Conservation (phyloP, 148 eudicot genomes). For the Simmondsia chinensis region DNA sequence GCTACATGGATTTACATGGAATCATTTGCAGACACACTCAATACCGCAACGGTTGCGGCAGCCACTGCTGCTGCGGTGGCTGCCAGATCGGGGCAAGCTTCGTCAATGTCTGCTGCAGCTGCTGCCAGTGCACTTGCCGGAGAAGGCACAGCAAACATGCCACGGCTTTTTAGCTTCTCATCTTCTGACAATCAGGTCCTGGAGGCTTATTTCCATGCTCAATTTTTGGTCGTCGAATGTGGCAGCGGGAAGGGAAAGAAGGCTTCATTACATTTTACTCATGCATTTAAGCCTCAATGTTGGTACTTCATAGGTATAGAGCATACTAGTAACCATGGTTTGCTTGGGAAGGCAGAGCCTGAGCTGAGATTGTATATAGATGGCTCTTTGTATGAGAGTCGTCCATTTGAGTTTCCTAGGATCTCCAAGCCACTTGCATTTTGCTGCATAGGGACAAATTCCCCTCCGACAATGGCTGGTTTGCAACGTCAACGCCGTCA, state of each 20-base stretch:
- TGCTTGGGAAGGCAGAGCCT: conserved; percentile 93
- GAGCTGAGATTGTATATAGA: conserved; percentile 89
- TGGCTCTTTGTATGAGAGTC: conserved; percentile 86
- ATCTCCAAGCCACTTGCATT: conserved; percentile 95
- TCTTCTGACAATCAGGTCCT: conserved; percentile 96
- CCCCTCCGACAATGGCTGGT: conserved; percentile 98
- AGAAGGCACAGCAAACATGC: conserved; percentile 98
- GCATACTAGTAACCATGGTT: conserved; percentile 83
- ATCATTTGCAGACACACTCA: conserved; percentile 91
- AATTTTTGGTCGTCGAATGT: conserved; percentile 93
- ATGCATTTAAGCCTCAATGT: conserved; percentile 96
- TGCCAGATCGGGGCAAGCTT: conserved; percentile 90
- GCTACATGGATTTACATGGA: conserved; percentile 98
- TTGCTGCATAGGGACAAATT: conserved; percentile 96
- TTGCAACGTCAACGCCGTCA: conserved; percentile 97
- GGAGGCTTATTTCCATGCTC: conserved; percentile 99
- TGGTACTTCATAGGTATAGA: conserved; percentile 98
- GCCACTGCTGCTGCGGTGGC: conserved; percentile 99
- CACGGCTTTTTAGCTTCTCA: conserved; percentile 90
- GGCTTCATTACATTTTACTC: conserved; percentile 92
- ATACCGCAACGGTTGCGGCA: conserved; percentile 96
- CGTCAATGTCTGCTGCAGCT: conserved; percentile 97
- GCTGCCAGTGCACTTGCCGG: conserved; percentile 99
- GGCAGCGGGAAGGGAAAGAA: conserved; percentile 93
- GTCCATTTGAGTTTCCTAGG: conserved; percentile 85